These are phyloP conservation scores for Solanum pimpinellifolium DNA, from an alignment of 257 asterid species.

Conservation along the genomic window DNA sequence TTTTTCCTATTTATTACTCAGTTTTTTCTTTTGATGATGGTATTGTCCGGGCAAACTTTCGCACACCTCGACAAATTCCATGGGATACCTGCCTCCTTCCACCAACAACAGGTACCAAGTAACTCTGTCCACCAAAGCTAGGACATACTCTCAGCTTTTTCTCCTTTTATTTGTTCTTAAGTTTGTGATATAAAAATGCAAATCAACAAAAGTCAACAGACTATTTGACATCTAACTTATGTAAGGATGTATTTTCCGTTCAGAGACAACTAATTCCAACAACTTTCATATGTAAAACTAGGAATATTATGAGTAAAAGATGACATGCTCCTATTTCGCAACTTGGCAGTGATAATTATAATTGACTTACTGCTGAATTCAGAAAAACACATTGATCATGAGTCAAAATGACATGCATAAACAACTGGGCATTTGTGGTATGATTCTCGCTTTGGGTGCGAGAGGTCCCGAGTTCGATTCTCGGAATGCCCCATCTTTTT, in stretches of 20 bases:
- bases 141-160: background rate
- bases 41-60: background rate
- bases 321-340: background rate
- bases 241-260: background rate
- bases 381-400: background rate
- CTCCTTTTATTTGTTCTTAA: background rate
- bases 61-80: background rate
- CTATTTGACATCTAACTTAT: background rate
- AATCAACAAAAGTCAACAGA: background rate
- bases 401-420: background rate
- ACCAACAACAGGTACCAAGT: background rate
- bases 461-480: slow-evolving; percentile 75
- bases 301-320: background rate
- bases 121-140: background rate
- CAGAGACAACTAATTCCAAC: background rate
- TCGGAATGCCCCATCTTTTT: slow-evolving; percentile 52
- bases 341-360: background rate
- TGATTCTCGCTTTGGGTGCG: slow-evolving; percentile 51
- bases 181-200: background rate
- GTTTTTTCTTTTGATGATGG: background rate
- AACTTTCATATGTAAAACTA: background rate
- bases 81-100: background rate
- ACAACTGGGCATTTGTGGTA: no score
- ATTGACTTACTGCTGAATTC: background rate
- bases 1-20: background rate